Percentiles rank a stretch among this genome's conserved stretches.
Evolutionary conservation across 78 protist genomes (phyloP).

Genomic region (Bigelowiella natans): DNA sequence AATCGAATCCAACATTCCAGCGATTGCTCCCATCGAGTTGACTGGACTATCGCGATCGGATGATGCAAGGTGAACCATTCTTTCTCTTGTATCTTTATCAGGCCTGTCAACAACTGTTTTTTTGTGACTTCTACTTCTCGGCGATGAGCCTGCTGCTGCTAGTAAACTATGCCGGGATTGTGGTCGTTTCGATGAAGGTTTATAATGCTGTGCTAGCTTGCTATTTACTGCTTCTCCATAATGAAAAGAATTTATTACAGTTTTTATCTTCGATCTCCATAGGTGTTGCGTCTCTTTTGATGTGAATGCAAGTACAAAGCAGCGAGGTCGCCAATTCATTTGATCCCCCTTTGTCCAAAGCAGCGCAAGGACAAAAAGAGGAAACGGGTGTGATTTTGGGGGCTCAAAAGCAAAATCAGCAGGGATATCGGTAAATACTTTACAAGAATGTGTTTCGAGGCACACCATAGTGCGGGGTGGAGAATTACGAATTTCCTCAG

Average conservation of each 20-base stretch:
- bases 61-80: too few species aligned
- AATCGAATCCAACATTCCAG: too few species aligned
- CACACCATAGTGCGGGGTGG: background rate
- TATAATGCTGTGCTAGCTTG: background rate
- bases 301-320: background rate
- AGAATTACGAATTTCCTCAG: background rate
- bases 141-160: too few species aligned
- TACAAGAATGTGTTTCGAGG: background rate
- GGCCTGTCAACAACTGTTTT: too few species aligned
- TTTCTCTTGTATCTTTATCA: too few species aligned
- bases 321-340: background rate
- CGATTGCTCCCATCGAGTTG: too few species aligned
- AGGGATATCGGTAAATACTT: background rate
- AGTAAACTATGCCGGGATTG: too few species aligned
- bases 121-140: too few species aligned
- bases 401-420: background rate
- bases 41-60: too few species aligned
- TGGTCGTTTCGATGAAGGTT: too few species aligned
- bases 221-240: background rate
- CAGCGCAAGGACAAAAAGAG: background rate
- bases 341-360: background rate
- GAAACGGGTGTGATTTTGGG: background rate
- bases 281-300: background rate
- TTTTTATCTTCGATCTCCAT: background rate
- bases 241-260: background rate